Evolutionary conservation across 83 land plant genomes (phyloP).

Genomic region (Larix sibirica): DNA sequence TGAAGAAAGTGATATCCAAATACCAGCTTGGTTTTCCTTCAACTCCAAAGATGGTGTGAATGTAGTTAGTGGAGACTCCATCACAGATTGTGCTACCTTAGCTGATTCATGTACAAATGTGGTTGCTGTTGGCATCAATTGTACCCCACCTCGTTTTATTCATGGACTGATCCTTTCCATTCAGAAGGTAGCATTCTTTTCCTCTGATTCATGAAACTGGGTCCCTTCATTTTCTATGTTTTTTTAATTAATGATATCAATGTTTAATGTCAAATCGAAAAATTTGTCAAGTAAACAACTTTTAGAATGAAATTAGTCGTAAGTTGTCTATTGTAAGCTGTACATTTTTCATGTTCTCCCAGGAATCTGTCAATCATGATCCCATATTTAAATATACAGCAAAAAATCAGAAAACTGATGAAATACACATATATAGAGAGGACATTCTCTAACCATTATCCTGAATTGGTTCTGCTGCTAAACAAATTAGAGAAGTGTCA

Average conservation of each 20-base stretch:
- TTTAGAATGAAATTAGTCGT: no score
- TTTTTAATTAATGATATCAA: not conserved
- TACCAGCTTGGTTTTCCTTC: slow-evolving; percentile 95
- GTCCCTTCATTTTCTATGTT: not conserved
- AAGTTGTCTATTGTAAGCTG: no score
- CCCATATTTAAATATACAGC: no score
- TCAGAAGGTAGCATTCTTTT: slow-evolving; percentile 54
- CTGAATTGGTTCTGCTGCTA: no score
- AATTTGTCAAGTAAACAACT: no score
- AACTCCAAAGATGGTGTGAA: slow-evolving; percentile 90
- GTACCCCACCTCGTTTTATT: slow-evolving; percentile 95
- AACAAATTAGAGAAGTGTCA: no score
- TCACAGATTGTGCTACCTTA: slow-evolving; percentile 59
- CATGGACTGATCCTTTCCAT: slow-evolving; percentile 63
- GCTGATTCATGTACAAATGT: slow-evolving; percentile 39
- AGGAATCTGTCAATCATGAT: no score
- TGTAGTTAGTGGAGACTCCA: slow-evolving; percentile 83
- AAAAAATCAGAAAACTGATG: no score
- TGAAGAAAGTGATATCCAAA: slow-evolving; percentile 68
- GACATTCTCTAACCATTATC: no score
- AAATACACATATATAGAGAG: no score
- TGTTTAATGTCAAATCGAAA: not conserved
- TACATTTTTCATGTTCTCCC: no score
- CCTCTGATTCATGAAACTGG: not conserved
- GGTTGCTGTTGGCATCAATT: slow-evolving; percentile 71